Base-by-base conservation (phyloP, 2,329 filamentous ascomycete species). In the Xenoacremonium recifei region DNA sequence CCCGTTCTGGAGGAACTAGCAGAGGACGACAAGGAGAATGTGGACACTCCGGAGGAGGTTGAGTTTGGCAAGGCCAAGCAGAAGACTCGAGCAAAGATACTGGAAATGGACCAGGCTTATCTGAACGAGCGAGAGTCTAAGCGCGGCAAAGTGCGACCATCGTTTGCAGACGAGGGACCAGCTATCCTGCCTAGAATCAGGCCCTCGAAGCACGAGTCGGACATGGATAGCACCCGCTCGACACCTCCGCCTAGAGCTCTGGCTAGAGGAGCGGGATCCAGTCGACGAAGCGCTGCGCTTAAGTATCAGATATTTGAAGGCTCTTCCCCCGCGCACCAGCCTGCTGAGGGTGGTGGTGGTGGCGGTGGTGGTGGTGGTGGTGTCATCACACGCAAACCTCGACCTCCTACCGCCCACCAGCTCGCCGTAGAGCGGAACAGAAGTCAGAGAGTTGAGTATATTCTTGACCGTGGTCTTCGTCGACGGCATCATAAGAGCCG, bases 321-420 rank as follows among this genome's bases (percentile, higher is more conserved):
- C 13, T 82, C 80, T 0, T 84, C 81, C 2, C 80, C 81, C 6
- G 77, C 70, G 31, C 72, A 75, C 17, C 68, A 76, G 15, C 65
- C 74, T 16, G 70, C 77, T 12, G 81, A 83, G 43, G 72, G 73
- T 15, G n/a, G n/a, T n/a, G n/a, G n/a, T n/a, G n/a, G n/a, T n/a
- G n/a, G n/a, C n/a, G n/a, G n/a, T n/a, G n/a, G n/a, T n/a, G n/a
- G n/a, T n/a, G n/a, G n/a, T n/a, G n/a, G n/a, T n/a, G 23, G 23
- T 12, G 72, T 78, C n/a, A 68, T 74, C 27, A 70, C 73, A 16
- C 70, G 79, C 43, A 84, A 89, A 59, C 82, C 84, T 7, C 78
- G 88, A 2, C 87, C 87, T 3, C 79, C 89, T 0, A 93, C 88
- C 0, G 85, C 87, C 25, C 88, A 93, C 63, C 88, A 93, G 64